A percentile compares a stretch with the other conserved stretches of the same genome.
These are phyloP conservation scores for Alternaria sp. DNA, from an alignment of 2,329 filamentous ascomycete species.

Conservation along the genomic window DNA sequence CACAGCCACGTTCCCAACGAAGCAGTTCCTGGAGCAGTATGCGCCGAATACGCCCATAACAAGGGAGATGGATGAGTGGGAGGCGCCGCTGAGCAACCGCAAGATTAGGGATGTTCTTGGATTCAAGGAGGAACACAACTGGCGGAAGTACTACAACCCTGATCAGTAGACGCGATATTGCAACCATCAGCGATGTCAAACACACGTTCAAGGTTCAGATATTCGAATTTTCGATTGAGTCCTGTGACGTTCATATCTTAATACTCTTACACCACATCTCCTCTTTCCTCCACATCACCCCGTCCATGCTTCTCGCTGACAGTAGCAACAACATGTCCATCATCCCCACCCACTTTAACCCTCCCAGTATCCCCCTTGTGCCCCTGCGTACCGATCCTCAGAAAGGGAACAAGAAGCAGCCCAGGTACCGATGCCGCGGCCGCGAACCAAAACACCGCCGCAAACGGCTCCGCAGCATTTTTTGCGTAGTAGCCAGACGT, in stretches of 20 bases:
- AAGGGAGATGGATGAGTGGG: slow-evolving; percentile 63
- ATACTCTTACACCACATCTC: neutral
- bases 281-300: neutral
- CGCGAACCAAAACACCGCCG: slow-evolving; percentile 60
- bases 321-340: slow-evolving; percentile 4
- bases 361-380: slow-evolving; percentile 40
- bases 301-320: neutral
- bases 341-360: slow-evolving; percentile 11
- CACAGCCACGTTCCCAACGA: slow-evolving; percentile 60
- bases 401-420: slow-evolving; percentile 59
- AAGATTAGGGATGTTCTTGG: slow-evolving; percentile 66
- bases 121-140: slow-evolving; percentile 65
- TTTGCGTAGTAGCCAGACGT: slow-evolving; percentile 51
- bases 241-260: neutral
- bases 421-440: slow-evolving; percentile 54
- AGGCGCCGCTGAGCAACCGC: slow-evolving; percentile 66
- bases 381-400: slow-evolving; percentile 63
- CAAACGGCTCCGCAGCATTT: slow-evolving; percentile 58
- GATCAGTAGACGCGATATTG: slow-evolving; percentile 12
- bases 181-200: too few species aligned
- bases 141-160: slow-evolving; percentile 58
- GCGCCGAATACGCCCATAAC: slow-evolving; percentile 60
- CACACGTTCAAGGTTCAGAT: neutral
- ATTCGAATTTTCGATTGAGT: neutral
- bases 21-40: slow-evolving; percentile 58